These are phyloP conservation scores for Moesziomyces sp. DNA, from an alignment of 1,284 basidiomycete genomes.

Conservation along the genomic window DNA sequence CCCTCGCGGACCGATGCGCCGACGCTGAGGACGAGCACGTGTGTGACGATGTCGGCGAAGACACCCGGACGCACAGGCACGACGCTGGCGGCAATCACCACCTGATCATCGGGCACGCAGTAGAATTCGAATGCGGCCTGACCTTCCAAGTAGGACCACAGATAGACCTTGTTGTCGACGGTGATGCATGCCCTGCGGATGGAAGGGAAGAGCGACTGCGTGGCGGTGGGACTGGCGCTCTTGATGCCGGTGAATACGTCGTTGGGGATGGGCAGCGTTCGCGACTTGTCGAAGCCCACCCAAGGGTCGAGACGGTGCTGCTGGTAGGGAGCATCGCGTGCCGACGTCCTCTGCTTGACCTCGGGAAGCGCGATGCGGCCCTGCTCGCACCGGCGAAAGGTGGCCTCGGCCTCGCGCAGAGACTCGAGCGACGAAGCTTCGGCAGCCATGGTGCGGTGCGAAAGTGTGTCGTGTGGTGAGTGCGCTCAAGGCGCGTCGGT, in stretches of 20 bases:
- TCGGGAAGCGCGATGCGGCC: slow-evolving; percentile 45
- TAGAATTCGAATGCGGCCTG: slow-evolving; percentile 88
- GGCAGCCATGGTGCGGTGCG: slow-evolving; percentile 25
- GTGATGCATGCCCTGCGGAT: slow-evolving; percentile 96
- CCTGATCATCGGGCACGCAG: slow-evolving; percentile 83
- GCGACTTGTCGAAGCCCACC: slow-evolving; percentile 54
- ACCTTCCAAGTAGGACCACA: slow-evolving; percentile 97
- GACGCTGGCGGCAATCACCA: slow-evolving; percentile 77
- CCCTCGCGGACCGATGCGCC: slow-evolving; percentile 68
- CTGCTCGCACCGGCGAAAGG: slow-evolving; percentile 40
- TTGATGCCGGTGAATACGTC: slow-evolving; percentile 60
- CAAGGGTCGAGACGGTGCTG: slow-evolving; percentile 58
- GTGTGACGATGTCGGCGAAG: slow-evolving; percentile 91
- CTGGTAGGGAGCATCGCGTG: slow-evolving; percentile 59
- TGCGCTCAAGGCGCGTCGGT: neutral
- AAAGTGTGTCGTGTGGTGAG: neutral
- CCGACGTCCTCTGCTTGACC: slow-evolving; percentile 46
- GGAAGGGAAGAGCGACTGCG: slow-evolving; percentile 83
- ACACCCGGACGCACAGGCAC: slow-evolving; percentile 72
- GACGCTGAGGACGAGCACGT: slow-evolving; percentile 90
- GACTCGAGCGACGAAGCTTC: slow-evolving; percentile 38
- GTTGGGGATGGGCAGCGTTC: slow-evolving; percentile 57
- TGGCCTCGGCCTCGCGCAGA: slow-evolving; percentile 42
- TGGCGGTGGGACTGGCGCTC: slow-evolving; percentile 53
- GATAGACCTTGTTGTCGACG: slow-evolving; percentile 90